phyloP scores from a whole-genome alignment of 2,329 filamentous ascomycete genomes.

The Thermothelomyces thermophilus region DNA sequence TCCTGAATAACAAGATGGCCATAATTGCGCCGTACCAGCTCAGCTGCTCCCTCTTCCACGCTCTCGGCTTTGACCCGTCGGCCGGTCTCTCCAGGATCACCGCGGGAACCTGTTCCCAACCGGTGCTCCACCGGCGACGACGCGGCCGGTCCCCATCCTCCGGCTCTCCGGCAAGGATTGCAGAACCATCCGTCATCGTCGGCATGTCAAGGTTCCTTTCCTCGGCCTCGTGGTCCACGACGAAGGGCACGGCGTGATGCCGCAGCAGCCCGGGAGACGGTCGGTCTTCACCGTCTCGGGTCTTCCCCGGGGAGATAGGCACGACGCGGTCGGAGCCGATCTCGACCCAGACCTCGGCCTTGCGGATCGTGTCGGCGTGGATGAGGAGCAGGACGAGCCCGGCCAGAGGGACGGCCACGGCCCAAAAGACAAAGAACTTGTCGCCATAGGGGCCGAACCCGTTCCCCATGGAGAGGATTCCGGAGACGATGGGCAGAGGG shows the following conservation, averaged over 20 bases:
- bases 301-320: neutral
- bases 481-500: slow-evolving; percentile 42
- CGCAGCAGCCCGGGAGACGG: neutral
- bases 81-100: slow-evolving; percentile 29
- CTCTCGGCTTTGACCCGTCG: slow-evolving; percentile 28
- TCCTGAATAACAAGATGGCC: slow-evolving; percentile 34
- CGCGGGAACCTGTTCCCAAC: slow-evolving; percentile 14
- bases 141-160: neutral
- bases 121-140: neutral
- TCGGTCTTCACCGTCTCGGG: neutral
- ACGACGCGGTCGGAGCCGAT: slow-evolving; percentile 27
- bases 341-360: slow-evolving; percentile 42
- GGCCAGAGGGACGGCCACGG: slow-evolving; percentile 34
- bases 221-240: slow-evolving; percentile 16
- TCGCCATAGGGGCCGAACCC: slow-evolving; percentile 36
- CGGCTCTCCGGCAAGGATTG: neutral
- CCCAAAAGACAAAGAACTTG: slow-evolving; percentile 46
- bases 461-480: slow-evolving; percentile 42
- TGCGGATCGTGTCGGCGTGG: slow-evolving; percentile 43
- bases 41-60: slow-evolving; percentile 38
- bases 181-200: neutral
- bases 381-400: slow-evolving; percentile 38
- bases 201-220: slow-evolving; percentile 12
- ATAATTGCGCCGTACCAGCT: slow-evolving; percentile 43
- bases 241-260: neutral